Evolutionary conservation across 139 green algal genomes (phyloP), one percentile per base, ranked within the genome.

Genomic region (Chlamydomonas sp.): DNA sequence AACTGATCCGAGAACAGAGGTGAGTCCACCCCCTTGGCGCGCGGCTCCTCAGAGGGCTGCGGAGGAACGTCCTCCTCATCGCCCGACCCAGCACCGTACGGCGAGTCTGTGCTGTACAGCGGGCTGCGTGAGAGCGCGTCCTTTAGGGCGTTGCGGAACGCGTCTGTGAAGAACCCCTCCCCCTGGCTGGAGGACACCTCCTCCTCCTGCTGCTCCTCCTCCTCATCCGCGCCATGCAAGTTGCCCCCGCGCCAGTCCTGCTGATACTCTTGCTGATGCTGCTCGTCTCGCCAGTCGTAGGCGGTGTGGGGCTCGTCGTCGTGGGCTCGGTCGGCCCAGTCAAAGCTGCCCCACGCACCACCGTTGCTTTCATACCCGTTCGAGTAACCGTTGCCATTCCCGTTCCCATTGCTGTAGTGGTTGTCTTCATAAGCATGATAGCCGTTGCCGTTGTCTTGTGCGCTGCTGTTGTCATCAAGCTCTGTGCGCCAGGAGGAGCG

Each of bases 1-100:
- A 88, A 88, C 73, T 17, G 1, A 64, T 83, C 84, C 3, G 17
- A 67, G 59, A 88, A 88, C 58, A 88, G 57, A 3, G 75, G 75
- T 20, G 14, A 15, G 75, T 82, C 5, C 9, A 60, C 5, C 31
- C 60, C 17, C 64, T 69, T 58, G 3, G 77, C 75, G 15, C 7
- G 2, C 2, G 68, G 18, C 17, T 68, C 77, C 57, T 88, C 84
- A 15, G 79, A 49, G 5, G 84, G 79, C 73, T 83, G 31, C 63
- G 79, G 73, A 2, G 62, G 49, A 0, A 60, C 15, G 69, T 69
- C 3, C 17, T 84, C 72, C 63, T 78, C 72, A 8, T 62, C 9
- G n/a, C 58, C 75, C 5, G 78, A 81, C 0, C 15, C 68, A 1
- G 1, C 16, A 4, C 49, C n/a, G 3, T 16, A 58, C 31, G 31